Conservation (phyloP, 345 rosid species). For the Sisymbrium irio region DNA sequence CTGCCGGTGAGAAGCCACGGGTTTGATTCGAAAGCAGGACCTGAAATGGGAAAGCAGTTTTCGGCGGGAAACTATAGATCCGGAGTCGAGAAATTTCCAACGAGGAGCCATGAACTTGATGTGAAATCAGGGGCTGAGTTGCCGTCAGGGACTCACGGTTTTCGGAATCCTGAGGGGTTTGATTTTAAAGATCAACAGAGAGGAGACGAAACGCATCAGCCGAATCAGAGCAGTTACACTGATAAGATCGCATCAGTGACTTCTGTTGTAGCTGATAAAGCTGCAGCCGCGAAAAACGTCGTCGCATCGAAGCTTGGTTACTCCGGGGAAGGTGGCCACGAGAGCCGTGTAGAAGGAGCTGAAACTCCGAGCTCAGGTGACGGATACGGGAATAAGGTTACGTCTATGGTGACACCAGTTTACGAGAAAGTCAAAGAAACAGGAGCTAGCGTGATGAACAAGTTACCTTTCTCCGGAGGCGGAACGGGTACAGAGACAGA, state of each 20-base stretch:
- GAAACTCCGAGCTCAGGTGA: slow-evolving; percentile 18
- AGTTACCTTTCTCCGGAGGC: slow-evolving; percentile 28
- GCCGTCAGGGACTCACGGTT: not conserved
- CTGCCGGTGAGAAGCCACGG: slow-evolving; percentile 4
- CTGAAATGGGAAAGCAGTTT: not conserved
- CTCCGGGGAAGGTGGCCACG: slow-evolving; percentile 26
- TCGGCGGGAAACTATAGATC: not conserved
- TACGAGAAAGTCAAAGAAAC: slow-evolving; percentile 49
- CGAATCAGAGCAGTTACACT: slow-evolving; percentile 41
- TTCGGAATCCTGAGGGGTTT: slow-evolving; percentile 22
- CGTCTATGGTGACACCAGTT: slow-evolving; percentile 43
- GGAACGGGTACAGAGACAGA: slow-evolving; percentile 1
- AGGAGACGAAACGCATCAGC: slow-evolving; percentile 4
- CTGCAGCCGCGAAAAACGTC: slow-evolving; percentile 43
- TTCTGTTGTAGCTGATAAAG: slow-evolving; percentile 46
- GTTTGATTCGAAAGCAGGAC: not conserved
- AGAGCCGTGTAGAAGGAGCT: not conserved
- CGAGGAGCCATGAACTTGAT: slow-evolving; percentile 1
- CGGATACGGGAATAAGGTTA: slow-evolving; percentile 47
- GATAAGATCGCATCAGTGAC: slow-evolving; percentile 48
- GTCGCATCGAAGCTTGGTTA: slow-evolving; percentile 67
- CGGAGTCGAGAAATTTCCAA: not conserved
- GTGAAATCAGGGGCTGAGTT: not conserved
- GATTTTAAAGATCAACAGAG: not conserved
- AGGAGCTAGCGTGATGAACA: slow-evolving; percentile 37